Conservation (phyloP, 345 rosid genomes). For the Viola odorata region DNA sequence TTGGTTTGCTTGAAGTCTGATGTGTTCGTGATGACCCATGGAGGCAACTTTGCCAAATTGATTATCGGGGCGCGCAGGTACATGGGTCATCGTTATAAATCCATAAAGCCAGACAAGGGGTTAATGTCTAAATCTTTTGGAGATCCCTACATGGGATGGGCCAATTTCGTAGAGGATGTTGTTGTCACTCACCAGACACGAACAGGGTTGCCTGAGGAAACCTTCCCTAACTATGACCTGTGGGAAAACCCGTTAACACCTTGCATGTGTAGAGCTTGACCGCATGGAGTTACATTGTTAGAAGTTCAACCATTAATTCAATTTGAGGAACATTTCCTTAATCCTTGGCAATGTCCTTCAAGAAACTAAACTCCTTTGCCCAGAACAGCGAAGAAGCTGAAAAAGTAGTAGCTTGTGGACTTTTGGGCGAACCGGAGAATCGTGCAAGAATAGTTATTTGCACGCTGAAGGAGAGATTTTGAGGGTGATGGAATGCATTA, state of each 20-base stretch:
- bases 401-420: neutral
- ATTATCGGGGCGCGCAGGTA: conserved; percentile 95
- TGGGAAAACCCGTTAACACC: conserved; percentile 99
- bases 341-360: neutral
- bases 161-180: conserved; percentile 95
- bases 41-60: conserved; percentile 98
- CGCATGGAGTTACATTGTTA: conserved; percentile 3
- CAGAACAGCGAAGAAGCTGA: conserved; percentile 6
- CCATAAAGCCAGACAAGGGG: conserved; percentile 98
- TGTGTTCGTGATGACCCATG: conserved; percentile 99
- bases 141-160: conserved; percentile 99
- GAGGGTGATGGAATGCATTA: neutral
- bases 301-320: conserved; percentile 8
- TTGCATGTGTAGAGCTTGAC: conserved; percentile 97
- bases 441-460: neutral
- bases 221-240: conserved; percentile 98
- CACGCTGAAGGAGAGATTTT: neutral
- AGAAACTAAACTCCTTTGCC: conserved; percentile 14
- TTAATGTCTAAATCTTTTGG: conserved; percentile 98
- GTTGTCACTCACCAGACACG: conserved; percentile 90
- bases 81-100: conserved; percentile 91
- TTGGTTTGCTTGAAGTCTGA: conserved; percentile 94
- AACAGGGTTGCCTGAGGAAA: conserved; percentile 96
- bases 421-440: neutral
- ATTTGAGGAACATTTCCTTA: conserved; percentile 8